Conservation (phyloP, 1,139 yeast genomes). For the Kluyveromyces sp. region DNA sequence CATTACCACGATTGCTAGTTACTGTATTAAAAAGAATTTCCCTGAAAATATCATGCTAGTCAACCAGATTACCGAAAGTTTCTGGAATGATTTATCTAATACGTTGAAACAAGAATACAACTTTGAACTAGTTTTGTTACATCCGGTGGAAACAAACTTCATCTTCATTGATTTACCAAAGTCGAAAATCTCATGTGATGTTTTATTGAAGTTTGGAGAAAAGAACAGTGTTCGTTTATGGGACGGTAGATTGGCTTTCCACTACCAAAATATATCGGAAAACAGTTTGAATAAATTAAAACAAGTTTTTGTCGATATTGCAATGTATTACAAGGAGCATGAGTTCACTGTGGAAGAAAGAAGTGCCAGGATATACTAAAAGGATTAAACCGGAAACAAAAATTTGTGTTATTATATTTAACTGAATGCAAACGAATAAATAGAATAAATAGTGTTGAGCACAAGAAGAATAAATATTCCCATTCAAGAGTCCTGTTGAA, state of each 20-base stretch:
- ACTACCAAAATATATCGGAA: constrained; percentile 51
- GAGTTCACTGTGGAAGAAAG: constrained; percentile 6
- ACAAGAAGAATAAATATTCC: neutral
- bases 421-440: neutral
- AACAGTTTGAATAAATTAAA: constrained; percentile 42
- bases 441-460: neutral
- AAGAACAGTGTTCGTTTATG: constrained; percentile 48
- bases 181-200: constrained; percentile 44
- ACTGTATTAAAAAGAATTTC: constrained; percentile 62
- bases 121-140: constrained; percentile 43
- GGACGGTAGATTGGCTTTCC: constrained; percentile 61
- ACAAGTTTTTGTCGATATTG: constrained; percentile 31
- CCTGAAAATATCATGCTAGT: constrained; percentile 17
- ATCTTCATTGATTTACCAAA: constrained; percentile 55
- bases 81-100: constrained; percentile 49
- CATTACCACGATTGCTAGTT: constrained; percentile 59
- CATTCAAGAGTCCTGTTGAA: neutral
- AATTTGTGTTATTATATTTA: constrained; percentile 2
- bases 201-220: constrained; percentile 40
- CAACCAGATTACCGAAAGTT: constrained; percentile 37
- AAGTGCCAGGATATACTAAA: constrained; percentile 6
- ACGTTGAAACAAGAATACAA: constrained; percentile 43
- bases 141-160: constrained; percentile 69
- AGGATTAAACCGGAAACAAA: neutral
- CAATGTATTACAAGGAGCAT: constrained; percentile 6